Evolutionary conservation across 345 rosid species (phyloP).

Genomic region (Eucalyptus curtisii): DNA sequence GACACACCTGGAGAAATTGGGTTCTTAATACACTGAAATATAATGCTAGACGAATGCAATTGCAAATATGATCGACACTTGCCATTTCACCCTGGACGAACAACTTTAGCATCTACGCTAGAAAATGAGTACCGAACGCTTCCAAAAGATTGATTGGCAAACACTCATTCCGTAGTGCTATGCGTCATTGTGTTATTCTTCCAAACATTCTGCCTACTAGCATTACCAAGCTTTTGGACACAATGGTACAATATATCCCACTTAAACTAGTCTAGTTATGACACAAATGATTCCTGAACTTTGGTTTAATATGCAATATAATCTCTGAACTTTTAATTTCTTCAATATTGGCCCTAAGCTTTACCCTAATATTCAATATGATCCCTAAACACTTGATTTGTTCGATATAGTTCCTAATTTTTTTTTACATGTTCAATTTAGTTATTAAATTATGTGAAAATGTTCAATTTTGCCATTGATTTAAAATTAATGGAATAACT

Average conservation of each 20-base stretch:
- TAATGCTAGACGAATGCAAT: neutral
- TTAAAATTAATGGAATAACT: too few relatives aligned
- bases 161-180: neutral
- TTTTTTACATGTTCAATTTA: too few relatives aligned
- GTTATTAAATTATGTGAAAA: accelerated
- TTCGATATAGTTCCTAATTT: accelerated
- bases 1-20: too few relatives aligned
- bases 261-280: neutral
- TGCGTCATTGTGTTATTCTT: neutral
- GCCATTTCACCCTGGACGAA: neutral
- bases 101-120: neutral
- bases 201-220: neutral
- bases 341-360: accelerated
- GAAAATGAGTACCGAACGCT: neutral
- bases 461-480: accelerated
- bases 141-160: neutral
- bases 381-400: accelerated
- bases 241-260: neutral
- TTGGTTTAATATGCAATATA: accelerated
- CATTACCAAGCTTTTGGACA: neutral
- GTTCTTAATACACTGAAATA: neutral
- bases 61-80: neutral
- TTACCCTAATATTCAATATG: too few relatives aligned
- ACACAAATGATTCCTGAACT: accelerated
- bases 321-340: too few relatives aligned